Percentiles rank a stretch among this genome's conserved stretches.
Conservation (phyloP, 2,329 filamentous ascomycete genomes). For the Aspergillus brasiliensis region DNA sequence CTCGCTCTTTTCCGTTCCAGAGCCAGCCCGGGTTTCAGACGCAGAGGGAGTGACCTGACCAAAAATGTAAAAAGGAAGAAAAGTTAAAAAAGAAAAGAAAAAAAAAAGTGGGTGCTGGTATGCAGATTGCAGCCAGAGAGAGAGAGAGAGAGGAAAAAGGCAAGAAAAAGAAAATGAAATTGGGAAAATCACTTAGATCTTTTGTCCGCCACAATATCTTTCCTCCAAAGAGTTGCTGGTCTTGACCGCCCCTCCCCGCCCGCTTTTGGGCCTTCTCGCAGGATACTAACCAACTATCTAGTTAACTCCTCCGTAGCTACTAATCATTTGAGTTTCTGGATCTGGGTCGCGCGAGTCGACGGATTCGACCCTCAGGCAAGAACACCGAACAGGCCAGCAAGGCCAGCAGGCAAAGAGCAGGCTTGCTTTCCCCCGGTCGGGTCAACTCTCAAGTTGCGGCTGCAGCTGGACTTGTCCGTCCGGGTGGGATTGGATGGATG, state of each 20-base stretch:
- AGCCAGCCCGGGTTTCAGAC: slow-evolving; percentile 18
- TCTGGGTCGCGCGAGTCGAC: neutral
- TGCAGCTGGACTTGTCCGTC: slow-evolving; percentile 14
- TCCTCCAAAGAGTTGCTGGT: neutral
- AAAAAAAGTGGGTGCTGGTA: neutral
- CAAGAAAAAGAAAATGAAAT: slow-evolving; percentile 7
- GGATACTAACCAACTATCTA: neutral
- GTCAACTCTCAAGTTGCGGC: slow-evolving; percentile 12
- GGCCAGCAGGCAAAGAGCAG: neutral
- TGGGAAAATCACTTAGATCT: neutral
- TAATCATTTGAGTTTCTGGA: neutral
- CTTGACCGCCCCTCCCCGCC: slow-evolving; percentile 15
- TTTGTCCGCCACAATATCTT: slow-evolving; percentile 22
- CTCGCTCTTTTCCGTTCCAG: slow-evolving; percentile 13
- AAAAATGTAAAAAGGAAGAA: too few species aligned
- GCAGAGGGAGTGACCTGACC: neutral
- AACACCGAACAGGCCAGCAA: too few species aligned
- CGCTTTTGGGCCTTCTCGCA: slow-evolving; percentile 24
- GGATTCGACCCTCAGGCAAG: neutral
- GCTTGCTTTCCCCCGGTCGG: slow-evolving; percentile 1
- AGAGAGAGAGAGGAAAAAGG: neutral
- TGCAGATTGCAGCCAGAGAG: neutral
- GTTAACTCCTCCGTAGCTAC: too few species aligned
- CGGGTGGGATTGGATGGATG: neutral
- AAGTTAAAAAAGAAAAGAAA: neutral